A percentile compares a stretch with the other conserved stretches of the same genome.
These are phyloP conservation scores for Cyberlindnera misumaiensis DNA, from an alignment of 805 yeast genomes.

Conservation along the genomic window DNA sequence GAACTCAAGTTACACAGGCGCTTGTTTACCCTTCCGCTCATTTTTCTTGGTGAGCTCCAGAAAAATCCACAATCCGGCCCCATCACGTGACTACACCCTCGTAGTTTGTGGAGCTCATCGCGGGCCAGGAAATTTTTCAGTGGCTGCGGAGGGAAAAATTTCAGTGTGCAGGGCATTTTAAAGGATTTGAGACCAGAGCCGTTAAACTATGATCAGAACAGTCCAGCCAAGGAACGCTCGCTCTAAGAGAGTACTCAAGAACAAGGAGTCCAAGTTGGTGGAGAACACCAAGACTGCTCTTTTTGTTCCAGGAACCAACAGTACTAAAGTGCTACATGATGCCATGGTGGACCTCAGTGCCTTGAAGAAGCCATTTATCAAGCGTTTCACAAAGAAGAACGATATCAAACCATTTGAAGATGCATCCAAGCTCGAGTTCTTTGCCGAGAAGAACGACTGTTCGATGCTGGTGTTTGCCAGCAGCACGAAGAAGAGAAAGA, in stretches of 20 bases:
- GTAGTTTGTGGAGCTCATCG: not conserved
- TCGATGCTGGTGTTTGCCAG: conserved; percentile 76
- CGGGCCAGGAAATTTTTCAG: conserved; percentile 1
- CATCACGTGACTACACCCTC: not conserved
- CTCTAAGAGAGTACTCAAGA: conserved; percentile 88
- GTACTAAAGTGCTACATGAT: conserved; percentile 77
- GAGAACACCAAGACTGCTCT: conserved; percentile 89
- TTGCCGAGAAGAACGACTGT: conserved; percentile 89
- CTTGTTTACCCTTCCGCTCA: conserved; percentile 9
- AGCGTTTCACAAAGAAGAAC: conserved; percentile 83
- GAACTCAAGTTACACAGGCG: not conserved
- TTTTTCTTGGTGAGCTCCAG: not conserved
- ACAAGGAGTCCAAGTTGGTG: conserved; percentile 77
- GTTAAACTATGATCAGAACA: conserved; percentile 28
- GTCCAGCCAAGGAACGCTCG: conserved; percentile 84
- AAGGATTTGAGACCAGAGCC: no score
- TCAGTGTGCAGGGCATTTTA: not conserved
- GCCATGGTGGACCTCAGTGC: conserved; percentile 85
- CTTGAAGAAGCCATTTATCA: conserved; percentile 83
- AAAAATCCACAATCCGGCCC: not conserved
- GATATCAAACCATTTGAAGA: conserved; percentile 93
- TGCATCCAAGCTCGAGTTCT: conserved; percentile 74
- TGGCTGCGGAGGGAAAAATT: not conserved
- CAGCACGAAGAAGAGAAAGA: conserved; percentile 86
- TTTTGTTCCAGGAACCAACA: conserved; percentile 83